A percentile compares a stretch with the other conserved stretches of the same genome.
Evolutionary conservation across 805 yeast species (phyloP).

Genomic region (Wickerhamomyces bovis): DNA sequence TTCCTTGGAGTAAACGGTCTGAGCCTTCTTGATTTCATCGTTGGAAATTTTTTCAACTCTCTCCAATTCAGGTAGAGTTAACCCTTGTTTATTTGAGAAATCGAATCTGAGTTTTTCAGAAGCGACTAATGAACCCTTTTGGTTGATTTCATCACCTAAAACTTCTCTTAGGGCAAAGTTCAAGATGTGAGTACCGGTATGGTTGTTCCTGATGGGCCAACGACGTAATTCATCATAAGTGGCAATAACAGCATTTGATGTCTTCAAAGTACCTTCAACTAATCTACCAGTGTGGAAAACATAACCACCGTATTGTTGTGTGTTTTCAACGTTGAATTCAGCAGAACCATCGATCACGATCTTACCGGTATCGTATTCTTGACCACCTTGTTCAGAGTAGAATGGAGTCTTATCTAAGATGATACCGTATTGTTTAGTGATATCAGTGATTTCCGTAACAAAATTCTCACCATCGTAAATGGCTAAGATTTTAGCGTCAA

Average conservation of each 20-base stretch:
- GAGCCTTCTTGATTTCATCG: constrained; percentile 62
- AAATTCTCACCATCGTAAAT: constrained; percentile 64
- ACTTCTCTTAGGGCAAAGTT: constrained; percentile 84
- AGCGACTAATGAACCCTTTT: constrained; percentile 94
- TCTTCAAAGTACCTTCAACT: constrained; percentile 66
- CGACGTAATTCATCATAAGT: constrained; percentile 90
- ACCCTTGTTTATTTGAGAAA: constrained; percentile 87
- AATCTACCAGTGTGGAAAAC: constrained; percentile 90
- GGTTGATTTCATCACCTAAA: constrained; percentile 85
- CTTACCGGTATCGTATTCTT: constrained; percentile 92
- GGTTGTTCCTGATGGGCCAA: constrained; percentile 95
- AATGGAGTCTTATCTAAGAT: constrained; percentile 86
- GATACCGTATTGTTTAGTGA: constrained; percentile 63
- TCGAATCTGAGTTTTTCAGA: constrained; percentile 95
- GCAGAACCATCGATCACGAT: constrained; percentile 81
- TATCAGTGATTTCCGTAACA: constrained; percentile 41
- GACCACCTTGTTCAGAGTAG: constrained; percentile 99
- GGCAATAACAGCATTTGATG: constrained; percentile 71
- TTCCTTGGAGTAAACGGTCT: constrained; percentile 74
- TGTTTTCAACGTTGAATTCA: constrained; percentile 87
- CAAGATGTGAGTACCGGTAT: constrained; percentile 95
- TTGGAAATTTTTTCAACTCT: constrained; percentile 73
- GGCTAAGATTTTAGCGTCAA: constrained; percentile 63
- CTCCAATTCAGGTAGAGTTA: constrained; percentile 62
- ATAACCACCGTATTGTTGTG: constrained; percentile 89